phyloP scores from a whole-genome alignment of 148 eudicot species.

The Vaccinium corymbosum region DNA sequence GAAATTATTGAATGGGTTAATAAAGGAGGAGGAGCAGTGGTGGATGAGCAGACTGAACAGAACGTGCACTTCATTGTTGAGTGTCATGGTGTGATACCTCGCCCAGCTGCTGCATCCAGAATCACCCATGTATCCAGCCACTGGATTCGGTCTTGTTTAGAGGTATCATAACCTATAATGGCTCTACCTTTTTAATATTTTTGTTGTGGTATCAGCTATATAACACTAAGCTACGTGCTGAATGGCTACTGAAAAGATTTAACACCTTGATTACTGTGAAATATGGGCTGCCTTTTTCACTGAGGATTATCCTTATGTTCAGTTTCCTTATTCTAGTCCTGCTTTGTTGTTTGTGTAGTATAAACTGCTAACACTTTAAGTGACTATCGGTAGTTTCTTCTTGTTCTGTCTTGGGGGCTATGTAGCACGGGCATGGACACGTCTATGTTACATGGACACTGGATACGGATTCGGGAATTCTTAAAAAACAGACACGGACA shows the following conservation, averaged over 20 bases:
- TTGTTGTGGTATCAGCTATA: not conserved
- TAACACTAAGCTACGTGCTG: not conserved
- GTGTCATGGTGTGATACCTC: slow-evolving; percentile 59
- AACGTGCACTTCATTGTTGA: slow-evolving; percentile 65
- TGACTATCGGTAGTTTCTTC: not conserved
- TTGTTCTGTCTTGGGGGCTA: not conserved
- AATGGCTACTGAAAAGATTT: slow-evolving; percentile 7
- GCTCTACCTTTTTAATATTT: not conserved
- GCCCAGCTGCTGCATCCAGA: slow-evolving; percentile 29
- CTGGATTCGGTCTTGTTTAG: slow-evolving; percentile 80
- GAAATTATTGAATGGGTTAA: slow-evolving; percentile 83
- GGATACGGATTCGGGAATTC: too few relatives aligned
- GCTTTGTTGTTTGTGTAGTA: not conserved
- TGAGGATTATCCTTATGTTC: slow-evolving; percentile 1
- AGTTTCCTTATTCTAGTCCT: not conserved
- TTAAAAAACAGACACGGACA: too few relatives aligned
- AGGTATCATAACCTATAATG: slow-evolving; percentile 39
- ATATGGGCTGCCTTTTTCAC: not conserved
- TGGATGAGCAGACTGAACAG: slow-evolving; percentile 37
- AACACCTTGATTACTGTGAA: not conserved
- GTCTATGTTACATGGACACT: too few relatives aligned
- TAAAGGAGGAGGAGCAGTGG: slow-evolving; percentile 72
- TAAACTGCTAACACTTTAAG: not conserved
- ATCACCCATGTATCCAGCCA: slow-evolving; percentile 67
- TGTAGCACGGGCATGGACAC: too few relatives aligned